A percentile compares a stretch with the other conserved stretches of the same genome.
Evolutionary conservation across 139 green algal genomes (phyloP).

Genomic region (Desmodesmus armatus): DNA sequence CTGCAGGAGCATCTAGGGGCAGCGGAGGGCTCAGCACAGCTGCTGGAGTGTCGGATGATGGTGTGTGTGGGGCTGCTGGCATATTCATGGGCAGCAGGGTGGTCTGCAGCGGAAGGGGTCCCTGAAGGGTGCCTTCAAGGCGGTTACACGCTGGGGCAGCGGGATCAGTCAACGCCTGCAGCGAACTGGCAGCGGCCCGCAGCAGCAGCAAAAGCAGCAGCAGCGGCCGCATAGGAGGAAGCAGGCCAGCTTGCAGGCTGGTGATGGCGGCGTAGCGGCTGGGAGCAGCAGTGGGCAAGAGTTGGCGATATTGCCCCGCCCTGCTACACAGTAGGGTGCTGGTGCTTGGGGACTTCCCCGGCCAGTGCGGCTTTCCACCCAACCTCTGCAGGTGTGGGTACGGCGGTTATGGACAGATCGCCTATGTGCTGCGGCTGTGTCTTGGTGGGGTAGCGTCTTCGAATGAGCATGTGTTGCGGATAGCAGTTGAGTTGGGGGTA

Average conservation of each 20-base stretch:
- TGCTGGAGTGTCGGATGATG: neutral
- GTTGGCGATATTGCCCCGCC: too few species aligned
- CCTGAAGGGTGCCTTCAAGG: neutral
- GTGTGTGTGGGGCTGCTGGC: too few species aligned
- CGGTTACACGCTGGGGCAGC: neutral
- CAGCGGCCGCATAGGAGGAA: neutral
- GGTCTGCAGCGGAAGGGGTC: neutral
- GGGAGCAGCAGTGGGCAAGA: neutral
- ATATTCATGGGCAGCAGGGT: too few species aligned
- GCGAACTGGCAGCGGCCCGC: neutral
- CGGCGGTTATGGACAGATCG: too few species aligned
- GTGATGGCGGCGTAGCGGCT: neutral
- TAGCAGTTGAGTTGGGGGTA: too few species aligned
- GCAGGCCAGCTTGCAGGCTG: neutral
- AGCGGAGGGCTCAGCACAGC: neutral
- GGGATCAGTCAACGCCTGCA: slow-evolving; percentile 13
- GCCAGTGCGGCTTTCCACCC: too few species aligned
- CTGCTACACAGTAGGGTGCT: too few species aligned
- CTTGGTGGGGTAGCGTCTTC: too few species aligned
- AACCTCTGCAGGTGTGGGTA: too few species aligned
- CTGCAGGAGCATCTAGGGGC: neutral
- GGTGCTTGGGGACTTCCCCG: too few species aligned
- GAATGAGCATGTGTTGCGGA: too few species aligned
- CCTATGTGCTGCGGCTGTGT: too few species aligned
- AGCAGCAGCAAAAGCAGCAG: slow-evolving; percentile 7